Evolutionary conservation across 306 rosid genomes (phyloP).

Genomic region (Fagus sylvatica): DNA sequence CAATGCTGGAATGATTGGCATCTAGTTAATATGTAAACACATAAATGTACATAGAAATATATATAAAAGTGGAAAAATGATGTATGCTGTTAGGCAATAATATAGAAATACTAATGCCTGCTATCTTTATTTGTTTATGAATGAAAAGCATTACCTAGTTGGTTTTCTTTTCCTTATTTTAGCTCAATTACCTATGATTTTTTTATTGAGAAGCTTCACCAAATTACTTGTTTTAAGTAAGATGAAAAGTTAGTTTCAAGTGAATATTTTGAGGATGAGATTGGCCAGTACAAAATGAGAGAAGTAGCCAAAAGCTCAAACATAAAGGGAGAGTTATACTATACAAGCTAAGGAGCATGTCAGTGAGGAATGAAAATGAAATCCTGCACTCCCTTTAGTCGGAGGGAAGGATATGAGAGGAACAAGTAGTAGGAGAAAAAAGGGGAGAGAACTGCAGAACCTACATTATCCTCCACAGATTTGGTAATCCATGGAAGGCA

Average conservation of each 20-base stretch:
- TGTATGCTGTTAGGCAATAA: neutral
- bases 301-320: neutral
- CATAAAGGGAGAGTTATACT: too few species aligned
- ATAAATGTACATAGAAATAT: neutral
- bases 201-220: neutral
- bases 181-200: neutral
- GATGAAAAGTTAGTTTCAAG: neutral
- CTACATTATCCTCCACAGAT: neutral
- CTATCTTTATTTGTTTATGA: neutral
- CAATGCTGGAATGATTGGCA: constrained; percentile 61
- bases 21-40: constrained; percentile 8
- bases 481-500: neutral
- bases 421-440: neutral
- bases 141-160: neutral
- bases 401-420: neutral
- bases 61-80: neutral
- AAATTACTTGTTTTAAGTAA: neutral
- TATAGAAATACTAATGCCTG: neutral
- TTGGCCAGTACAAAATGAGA: neutral
- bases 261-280: neutral
- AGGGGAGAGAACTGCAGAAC: neutral
- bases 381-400: too few species aligned
- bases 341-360: too few species aligned
- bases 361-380: too few species aligned
- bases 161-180: neutral